Evolutionary conservation across 768 basidiomycete species (phyloP).

Genomic region (Saitozyma podzolica): DNA sequence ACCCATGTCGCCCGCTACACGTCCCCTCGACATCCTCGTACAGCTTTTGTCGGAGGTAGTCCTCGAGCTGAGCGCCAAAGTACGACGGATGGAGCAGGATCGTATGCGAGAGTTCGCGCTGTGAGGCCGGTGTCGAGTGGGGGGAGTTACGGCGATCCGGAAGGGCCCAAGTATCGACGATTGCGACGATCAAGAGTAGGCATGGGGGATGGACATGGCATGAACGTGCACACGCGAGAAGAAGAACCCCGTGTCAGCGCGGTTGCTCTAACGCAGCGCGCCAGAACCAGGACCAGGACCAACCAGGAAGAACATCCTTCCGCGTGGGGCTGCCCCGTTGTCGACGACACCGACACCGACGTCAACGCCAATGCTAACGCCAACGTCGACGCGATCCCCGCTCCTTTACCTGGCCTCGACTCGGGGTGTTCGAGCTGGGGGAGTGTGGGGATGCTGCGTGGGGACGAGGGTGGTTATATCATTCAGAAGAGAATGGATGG

Average conservation of each 20-base stretch:
- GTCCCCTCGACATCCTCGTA: slow-evolving; percentile 97
- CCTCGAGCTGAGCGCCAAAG: slow-evolving; percentile 92
- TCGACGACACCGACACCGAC: no score
- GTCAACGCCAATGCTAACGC: no score
- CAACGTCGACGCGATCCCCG: no score
- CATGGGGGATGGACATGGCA: background rate
- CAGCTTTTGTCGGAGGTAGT: slow-evolving; percentile 87
- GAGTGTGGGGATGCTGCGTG: slow-evolving; percentile 2
- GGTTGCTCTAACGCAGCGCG: slow-evolving; percentile 13
- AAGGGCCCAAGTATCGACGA: background rate
- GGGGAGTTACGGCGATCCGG: background rate
- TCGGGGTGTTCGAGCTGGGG: slow-evolving; percentile 2
- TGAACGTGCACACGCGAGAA: background rate
- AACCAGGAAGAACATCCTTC: slow-evolving; percentile 51
- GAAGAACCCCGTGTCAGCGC: slow-evolving; percentile 23
- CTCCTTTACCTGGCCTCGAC: slow-evolving; percentile 1
- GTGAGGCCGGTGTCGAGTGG: slow-evolving; percentile 5
- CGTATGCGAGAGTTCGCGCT: slow-evolving; percentile 98
- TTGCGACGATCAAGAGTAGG: slow-evolving; percentile 4
- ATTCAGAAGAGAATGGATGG: background rate
- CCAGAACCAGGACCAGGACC: slow-evolving; percentile 11
- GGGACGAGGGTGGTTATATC: background rate
- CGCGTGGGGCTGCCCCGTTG: no score
- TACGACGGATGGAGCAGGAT: slow-evolving; percentile 97
- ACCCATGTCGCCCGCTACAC: slow-evolving; percentile 89